phyloP scores from a whole-genome alignment of 305 asterid genomes.

The Andrographis paniculata region DNA sequence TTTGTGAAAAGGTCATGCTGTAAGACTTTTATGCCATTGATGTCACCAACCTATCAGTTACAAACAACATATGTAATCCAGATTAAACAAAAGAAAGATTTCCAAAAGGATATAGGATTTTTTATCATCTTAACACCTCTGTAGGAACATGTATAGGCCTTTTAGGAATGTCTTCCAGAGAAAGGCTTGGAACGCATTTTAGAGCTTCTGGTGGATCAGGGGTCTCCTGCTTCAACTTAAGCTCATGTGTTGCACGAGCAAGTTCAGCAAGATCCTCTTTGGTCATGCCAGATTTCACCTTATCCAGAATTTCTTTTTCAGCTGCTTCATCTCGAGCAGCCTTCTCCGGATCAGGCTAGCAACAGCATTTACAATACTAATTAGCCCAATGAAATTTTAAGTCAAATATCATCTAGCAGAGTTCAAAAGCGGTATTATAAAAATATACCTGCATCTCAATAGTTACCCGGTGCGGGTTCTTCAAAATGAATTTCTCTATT shows the following conservation, averaged over 20 bases:
- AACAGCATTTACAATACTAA: constrained; percentile 26
- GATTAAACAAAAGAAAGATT: constrained; percentile 11
- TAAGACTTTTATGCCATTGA: constrained; percentile 72
- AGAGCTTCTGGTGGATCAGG: constrained; percentile 98
- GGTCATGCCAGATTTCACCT: constrained; percentile 81
- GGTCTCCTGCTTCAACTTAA: constrained; percentile 89
- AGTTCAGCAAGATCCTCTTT: constrained; percentile 95
- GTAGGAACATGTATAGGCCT: constrained; percentile 63
- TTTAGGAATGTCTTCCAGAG: constrained; percentile 89
- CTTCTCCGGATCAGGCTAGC: constrained; percentile 97
- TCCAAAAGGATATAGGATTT: constrained; percentile 9
- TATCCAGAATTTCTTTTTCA: constrained; percentile 66
- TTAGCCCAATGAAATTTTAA: constrained; percentile 17
- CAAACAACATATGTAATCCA: constrained; percentile 19
- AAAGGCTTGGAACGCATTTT: constrained; percentile 81
- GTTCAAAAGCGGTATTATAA: constrained; percentile 14
- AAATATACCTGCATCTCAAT: constrained; percentile 89
- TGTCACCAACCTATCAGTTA: constrained; percentile 58
- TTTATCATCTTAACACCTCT: constrained; percentile 57
- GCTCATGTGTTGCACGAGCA: constrained; percentile 86
- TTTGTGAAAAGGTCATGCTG: constrained; percentile 90
- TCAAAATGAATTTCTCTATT: constrained; percentile 69
- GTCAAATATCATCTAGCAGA: constrained; percentile 16
- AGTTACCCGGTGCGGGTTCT: constrained; percentile 73
- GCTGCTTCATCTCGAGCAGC: constrained; percentile 81